These are phyloP conservation scores for Collybia nuda DNA, from an alignment of 768 basidiomycete species.

Conservation along the genomic window DNA sequence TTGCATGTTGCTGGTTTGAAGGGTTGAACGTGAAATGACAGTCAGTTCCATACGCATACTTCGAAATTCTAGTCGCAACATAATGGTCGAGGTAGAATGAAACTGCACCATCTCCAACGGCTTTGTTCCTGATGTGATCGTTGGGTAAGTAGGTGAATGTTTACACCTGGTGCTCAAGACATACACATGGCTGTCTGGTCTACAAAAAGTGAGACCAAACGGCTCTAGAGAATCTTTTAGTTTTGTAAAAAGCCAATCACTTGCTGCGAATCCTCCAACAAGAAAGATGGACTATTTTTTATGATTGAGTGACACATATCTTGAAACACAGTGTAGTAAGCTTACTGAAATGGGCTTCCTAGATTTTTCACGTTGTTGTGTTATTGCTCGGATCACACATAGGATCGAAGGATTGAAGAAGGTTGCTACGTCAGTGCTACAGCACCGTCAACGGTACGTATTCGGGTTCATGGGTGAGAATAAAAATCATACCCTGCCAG, in stretches of 20 bases:
- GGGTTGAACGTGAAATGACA: constrained; percentile 9
- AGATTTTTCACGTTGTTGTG: background rate
- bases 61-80: constrained; percentile 38
- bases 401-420: constrained; percentile 18
- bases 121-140: too few relatives aligned
- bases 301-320: too few relatives aligned
- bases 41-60: constrained; percentile 34
- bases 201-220: constrained; percentile 15
- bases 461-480: too few relatives aligned
- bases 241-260: constrained; percentile 37
- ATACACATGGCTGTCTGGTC: constrained; percentile 18
- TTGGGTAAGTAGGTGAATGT: too few relatives aligned
- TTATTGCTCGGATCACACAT: constrained; percentile 12
- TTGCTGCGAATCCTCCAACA: constrained; percentile 46
- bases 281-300: constrained; percentile 39
- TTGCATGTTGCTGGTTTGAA: constrained; percentile 13
- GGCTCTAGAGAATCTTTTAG: constrained; percentile 20
- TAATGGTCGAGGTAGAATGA: too few relatives aligned
- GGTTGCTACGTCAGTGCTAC: constrained; percentile 10
- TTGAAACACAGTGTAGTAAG: too few relatives aligned
- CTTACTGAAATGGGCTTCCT: constrained; percentile 17
- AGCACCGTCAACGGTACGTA: background rate
- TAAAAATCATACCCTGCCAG: constrained; percentile 29
- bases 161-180: too few relatives aligned
- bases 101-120: too few relatives aligned